Evolutionary conservation across 352 stramenopile species (phyloP).

Genomic region (Phytophthora crassamura): DNA sequence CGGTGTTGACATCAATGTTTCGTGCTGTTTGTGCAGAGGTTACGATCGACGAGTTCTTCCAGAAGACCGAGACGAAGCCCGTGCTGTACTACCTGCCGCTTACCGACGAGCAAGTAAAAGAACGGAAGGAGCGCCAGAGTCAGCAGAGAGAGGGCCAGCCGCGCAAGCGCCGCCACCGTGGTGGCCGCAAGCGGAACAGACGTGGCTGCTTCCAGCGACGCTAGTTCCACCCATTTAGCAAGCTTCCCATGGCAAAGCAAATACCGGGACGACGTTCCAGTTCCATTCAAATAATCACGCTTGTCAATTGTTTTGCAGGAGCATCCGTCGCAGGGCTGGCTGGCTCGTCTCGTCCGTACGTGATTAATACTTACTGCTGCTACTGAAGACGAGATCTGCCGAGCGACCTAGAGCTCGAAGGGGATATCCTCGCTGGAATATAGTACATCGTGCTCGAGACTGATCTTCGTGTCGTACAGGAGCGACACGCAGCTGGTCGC

Average conservation of each 20-base stretch:
- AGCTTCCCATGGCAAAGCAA: too few species aligned
- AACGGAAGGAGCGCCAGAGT: slow-evolving; percentile 39
- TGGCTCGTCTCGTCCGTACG: slow-evolving; percentile 19
- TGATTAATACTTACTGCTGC: slow-evolving; percentile 18
- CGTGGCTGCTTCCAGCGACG: slow-evolving; percentile 30
- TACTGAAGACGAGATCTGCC: slow-evolving; percentile 25
- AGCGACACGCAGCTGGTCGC: slow-evolving; percentile 73
- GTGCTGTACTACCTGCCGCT: slow-evolving; percentile 85
- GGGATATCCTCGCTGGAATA: slow-evolving; percentile 82
- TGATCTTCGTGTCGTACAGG: slow-evolving; percentile 86
- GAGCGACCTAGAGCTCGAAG: slow-evolving; percentile 69
- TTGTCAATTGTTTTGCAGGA: slow-evolving; percentile 1
- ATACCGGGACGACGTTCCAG: slow-evolving; percentile 3
- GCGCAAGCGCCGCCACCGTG: slow-evolving; percentile 41
- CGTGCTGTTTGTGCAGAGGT: slow-evolving; percentile 30
- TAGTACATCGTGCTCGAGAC: slow-evolving; percentile 80
- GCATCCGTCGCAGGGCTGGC: slow-evolving; percentile 20
- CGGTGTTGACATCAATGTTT: slow-evolving; percentile 1
- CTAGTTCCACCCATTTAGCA: too few species aligned
- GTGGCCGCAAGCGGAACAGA: slow-evolving; percentile 44
- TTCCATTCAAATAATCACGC: slow-evolving; percentile 21
- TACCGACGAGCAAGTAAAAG: slow-evolving; percentile 69
- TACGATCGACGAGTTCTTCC: slow-evolving; percentile 79
- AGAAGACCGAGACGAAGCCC: slow-evolving; percentile 79
- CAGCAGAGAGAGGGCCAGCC: slow-evolving; percentile 27